These are phyloP conservation scores for Candida easanensis DNA, from an alignment of 805 yeast species.

Conservation along the genomic window DNA sequence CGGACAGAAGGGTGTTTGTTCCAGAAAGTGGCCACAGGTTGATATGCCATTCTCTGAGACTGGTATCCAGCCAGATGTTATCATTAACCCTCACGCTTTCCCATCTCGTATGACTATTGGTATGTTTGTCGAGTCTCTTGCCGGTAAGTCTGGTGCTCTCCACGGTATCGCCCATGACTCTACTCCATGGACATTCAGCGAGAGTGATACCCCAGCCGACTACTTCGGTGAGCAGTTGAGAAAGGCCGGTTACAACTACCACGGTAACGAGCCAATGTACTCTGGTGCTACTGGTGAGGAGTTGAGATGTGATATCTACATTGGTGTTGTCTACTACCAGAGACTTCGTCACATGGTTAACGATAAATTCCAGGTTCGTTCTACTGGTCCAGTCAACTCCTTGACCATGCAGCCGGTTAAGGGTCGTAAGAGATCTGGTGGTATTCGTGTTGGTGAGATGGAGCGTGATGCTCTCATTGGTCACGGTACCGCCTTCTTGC, in stretches of 20 bases:
- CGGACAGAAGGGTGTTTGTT: conserved; percentile 98
- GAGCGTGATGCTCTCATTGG: conserved; percentile 99
- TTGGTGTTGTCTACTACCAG: conserved; percentile 97
- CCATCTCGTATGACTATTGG: conserved; percentile 99
- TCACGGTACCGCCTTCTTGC: conserved; percentile 92
- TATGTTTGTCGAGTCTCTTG: conserved; percentile 96
- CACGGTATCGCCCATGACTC: conserved; percentile 98
- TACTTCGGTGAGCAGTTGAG: conserved; percentile 91
- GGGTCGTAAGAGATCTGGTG: conserved; percentile 98
- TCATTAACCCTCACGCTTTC: conserved; percentile 98
- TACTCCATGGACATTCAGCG: conserved; percentile 94
- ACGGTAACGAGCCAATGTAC: conserved; percentile 98
- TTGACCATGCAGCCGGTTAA: conserved; percentile 99
- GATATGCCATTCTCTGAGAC: conserved; percentile 97
- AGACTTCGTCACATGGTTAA: conserved; percentile 99
- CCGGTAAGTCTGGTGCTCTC: conserved; percentile 98
- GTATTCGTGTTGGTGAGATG: conserved; percentile 99
- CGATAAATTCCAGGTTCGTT: conserved; percentile 98
- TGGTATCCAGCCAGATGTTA: conserved; percentile 96
- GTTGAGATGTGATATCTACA: conserved; percentile 89
- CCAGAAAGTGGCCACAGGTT: conserved; percentile 95
- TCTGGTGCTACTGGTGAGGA: conserved; percentile 99
- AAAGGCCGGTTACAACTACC: conserved; percentile 91
- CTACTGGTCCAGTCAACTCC: conserved; percentile 96
- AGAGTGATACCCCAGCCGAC: conserved; percentile 94